A percentile compares a stretch with the other conserved stretches of the same genome.
phyloP scores from a whole-genome alignment of 176 grass and related monocot species.

The Luzula sylvatica region DNA sequence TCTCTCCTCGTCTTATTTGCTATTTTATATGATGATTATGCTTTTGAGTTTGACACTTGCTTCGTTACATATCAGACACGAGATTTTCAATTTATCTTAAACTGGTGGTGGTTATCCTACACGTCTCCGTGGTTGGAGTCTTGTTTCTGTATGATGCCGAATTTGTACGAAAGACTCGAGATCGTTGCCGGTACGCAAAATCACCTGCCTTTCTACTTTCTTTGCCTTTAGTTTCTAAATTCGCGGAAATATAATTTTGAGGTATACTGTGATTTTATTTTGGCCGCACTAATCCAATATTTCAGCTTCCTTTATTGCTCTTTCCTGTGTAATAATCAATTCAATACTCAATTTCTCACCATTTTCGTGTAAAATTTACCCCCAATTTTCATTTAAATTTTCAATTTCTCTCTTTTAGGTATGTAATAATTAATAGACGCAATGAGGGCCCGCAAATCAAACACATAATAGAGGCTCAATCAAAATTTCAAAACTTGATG shows the following conservation, averaged over 20 bases:
- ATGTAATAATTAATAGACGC: slow-evolving; percentile 37
- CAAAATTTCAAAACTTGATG: slow-evolving; percentile 12
- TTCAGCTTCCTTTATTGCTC: slow-evolving; percentile 21
- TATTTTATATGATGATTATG: too few relatives aligned
- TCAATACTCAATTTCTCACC: neutral
- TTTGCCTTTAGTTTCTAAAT: neutral
- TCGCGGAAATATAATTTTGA: slow-evolving; percentile 3
- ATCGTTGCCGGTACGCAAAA: slow-evolving; percentile 19
- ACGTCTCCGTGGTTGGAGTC: slow-evolving; percentile 8
- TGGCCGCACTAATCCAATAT: slow-evolving; percentile 30
- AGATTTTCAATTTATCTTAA: slow-evolving; percentile 24
- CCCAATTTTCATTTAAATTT: too few relatives aligned
- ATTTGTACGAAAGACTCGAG: slow-evolving; percentile 13
- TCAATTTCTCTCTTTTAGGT: slow-evolving; percentile 4
- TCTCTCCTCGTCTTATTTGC: neutral
- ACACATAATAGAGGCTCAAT: slow-evolving; percentile 8
- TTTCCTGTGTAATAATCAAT: slow-evolving; percentile 14
- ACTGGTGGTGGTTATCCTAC: slow-evolving; percentile 15
- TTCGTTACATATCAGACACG: slow-evolving; percentile 7
- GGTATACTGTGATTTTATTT: slow-evolving; percentile 25
- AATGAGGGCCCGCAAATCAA: slow-evolving; percentile 18
- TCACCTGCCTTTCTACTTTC: neutral
- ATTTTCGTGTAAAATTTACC: neutral
- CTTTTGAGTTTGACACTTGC: neutral
- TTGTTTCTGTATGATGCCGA: slow-evolving; percentile 24